Percentiles rank a stretch among this genome's conserved stretches.
Conservation (phyloP, 1,139 yeast species). For the Yamadazyma taylorii region DNA sequence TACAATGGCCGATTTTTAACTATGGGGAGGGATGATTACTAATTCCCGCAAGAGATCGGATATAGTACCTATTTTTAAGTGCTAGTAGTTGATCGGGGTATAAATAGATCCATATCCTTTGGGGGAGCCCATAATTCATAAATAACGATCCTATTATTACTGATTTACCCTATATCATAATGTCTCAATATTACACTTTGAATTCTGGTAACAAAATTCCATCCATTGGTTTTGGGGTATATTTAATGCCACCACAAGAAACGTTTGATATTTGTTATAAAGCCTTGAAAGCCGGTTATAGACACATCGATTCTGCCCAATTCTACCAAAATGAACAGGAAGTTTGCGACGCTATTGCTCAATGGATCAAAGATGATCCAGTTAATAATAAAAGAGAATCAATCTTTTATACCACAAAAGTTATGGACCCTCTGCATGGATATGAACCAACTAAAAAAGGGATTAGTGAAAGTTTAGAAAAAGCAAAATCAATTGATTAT, state of each 20-base stretch:
- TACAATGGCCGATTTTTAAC: too few species aligned
- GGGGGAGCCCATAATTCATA: too few species aligned
- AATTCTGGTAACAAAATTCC: slow-evolving; percentile 37
- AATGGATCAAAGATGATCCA: slow-evolving; percentile 17
- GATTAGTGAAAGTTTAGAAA: slow-evolving; percentile 6
- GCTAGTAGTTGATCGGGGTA: too few species aligned
- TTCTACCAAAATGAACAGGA: slow-evolving; percentile 58
- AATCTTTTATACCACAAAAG: slow-evolving; percentile 54
- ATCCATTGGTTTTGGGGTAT: slow-evolving; percentile 40
- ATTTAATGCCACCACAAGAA: slow-evolving; percentile 24
- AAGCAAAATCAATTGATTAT: slow-evolving; percentile 34
- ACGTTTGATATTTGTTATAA: slow-evolving; percentile 31
- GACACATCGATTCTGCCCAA: slow-evolving; percentile 51
- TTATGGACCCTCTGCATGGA: slow-evolving; percentile 53
- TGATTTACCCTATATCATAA: too few species aligned
- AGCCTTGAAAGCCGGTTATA: slow-evolving; percentile 61
- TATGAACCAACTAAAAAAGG: slow-evolving; percentile 9
- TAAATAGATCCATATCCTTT: too few species aligned
- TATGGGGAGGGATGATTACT: too few species aligned
- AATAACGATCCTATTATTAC: too few species aligned
- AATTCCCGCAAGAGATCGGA: too few species aligned
- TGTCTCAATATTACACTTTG: too few species aligned
- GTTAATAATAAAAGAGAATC: slow-evolving; percentile 29
- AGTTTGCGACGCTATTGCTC: slow-evolving; percentile 28
- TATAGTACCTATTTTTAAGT: too few species aligned